A percentile compares a stretch with the other conserved stretches of the same genome.
phyloP scores from a whole-genome alignment of 208 protist species.

The Lotmaria passim region DNA sequence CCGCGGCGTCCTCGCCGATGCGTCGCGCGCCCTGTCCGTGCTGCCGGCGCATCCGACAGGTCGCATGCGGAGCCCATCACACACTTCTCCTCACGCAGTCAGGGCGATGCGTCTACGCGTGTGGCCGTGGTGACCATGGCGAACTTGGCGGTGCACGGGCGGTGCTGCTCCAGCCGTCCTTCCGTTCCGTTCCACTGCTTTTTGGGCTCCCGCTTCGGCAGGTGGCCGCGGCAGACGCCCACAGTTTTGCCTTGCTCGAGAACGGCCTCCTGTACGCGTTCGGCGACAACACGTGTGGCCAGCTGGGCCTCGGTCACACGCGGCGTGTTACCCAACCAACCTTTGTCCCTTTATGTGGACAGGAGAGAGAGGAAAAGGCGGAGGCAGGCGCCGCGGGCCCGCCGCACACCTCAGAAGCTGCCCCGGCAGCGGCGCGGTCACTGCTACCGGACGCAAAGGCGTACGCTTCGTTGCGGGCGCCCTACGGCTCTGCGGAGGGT shows the following conservation, averaged over 20 bases:
- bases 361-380: neutral
- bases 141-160: slow-evolving; percentile 62
- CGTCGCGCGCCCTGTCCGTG: slow-evolving; percentile 19
- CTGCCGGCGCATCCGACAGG: slow-evolving; percentile 44
- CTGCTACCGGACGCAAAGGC: slow-evolving; percentile 57
- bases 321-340: slow-evolving; percentile 29
- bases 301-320: slow-evolving; percentile 78
- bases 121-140: slow-evolving; percentile 68
- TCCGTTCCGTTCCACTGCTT: slow-evolving; percentile 71
- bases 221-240: slow-evolving; percentile 64
- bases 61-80: slow-evolving; percentile 73
- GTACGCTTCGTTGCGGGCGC: slow-evolving; percentile 56
- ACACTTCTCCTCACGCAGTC: slow-evolving; percentile 67
- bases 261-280: slow-evolving; percentile 81
- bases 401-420: neutral
- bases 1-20: neutral
- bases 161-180: slow-evolving; percentile 60
- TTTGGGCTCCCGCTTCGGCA: slow-evolving; percentile 73
- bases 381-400: neutral
- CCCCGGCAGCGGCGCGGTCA: neutral
- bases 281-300: slow-evolving; percentile 81
- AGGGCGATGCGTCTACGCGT: slow-evolving; percentile 61
- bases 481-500: slow-evolving; percentile 66
- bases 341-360: slow-evolving; percentile 9
- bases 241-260: slow-evolving; percentile 81